Evolutionary conservation across 148 eudicot genomes (phyloP), one percentile per base, ranked within the genome.

Genomic region (Polygonum maritimum): DNA sequence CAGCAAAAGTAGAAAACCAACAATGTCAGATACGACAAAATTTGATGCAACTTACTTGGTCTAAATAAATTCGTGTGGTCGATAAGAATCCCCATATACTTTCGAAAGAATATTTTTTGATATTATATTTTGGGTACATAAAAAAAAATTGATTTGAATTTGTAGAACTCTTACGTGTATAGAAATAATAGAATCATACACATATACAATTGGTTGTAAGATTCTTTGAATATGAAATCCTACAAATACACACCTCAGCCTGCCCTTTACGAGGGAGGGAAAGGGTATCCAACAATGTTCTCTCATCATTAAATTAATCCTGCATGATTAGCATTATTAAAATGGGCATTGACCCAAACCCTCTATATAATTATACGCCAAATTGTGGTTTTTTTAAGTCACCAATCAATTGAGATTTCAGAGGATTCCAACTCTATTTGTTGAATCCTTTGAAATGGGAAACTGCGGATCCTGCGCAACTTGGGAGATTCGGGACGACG

Each of bases 231-330:
- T 67, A 36, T 45, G 12, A 57, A 67, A 35, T 67, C 71, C 11
- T 67, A 67, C 71, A 38, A 44, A 67, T 38, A 16, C 5, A 38
- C 71, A 67, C 44, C 45, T 67, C 71, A 67, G 71, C 71, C 16
- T 67, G 45, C 10, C 71, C 71, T 67, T 67, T 67, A 16, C 15
- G 44, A 67, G 41, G 2, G 40, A 38, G 5, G 15, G 21, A 60
- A 67, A 10, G 10, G 71, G 45, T 67, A 67, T 1, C 38, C 71
- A 16, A 1, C 2, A 35, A 5, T 36, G 16, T 15, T 36, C 36
- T 67, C 44, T 3, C 71, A 67, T 67, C 45, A 67, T 14, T 67
- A 13, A 67, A 36, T 35, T 15, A 35, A 15, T 3, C 44, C 21
- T 67, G 44, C 69, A 60, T 60, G 26, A 60, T 60, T 60, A 15